These are phyloP conservation scores for Phytophthora tubulina DNA, from an alignment of 352 stramenopile species.

Conservation along the genomic window DNA sequence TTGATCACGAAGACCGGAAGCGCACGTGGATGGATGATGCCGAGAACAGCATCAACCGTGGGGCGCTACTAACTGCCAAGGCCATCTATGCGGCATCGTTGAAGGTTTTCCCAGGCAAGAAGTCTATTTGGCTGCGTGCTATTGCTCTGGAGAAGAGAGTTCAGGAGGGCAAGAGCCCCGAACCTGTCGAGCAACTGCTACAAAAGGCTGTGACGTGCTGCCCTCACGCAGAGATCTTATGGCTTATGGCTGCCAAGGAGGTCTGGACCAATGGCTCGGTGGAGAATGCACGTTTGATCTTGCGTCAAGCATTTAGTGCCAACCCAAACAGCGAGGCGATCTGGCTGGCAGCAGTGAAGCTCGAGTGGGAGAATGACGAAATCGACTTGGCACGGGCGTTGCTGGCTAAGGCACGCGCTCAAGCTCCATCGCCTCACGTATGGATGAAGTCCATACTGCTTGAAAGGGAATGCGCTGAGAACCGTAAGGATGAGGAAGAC, in stretches of 20 bases:
- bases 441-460: slow-evolving; percentile 99
- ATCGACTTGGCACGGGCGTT: slow-evolving; percentile 92
- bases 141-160: slow-evolving; percentile 97
- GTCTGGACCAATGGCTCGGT: slow-evolving; percentile 96
- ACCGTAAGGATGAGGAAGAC: slow-evolving; percentile 71
- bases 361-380: slow-evolving; percentile 99
- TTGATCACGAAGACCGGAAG: slow-evolving; percentile 96
- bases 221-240: slow-evolving; percentile 96
- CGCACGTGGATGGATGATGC: slow-evolving; percentile 98
- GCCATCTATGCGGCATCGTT: slow-evolving; percentile 96
- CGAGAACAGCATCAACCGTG: slow-evolving; percentile 88
- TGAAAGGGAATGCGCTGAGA: slow-evolving; percentile 89
- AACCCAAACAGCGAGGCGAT: slow-evolving; percentile 97
- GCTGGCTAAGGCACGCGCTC: slow-evolving; percentile 76
- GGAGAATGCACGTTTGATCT: slow-evolving; percentile 92
- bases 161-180: slow-evolving; percentile 77
- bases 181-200: slow-evolving; percentile 90
- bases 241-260: slow-evolving; percentile 98
- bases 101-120: slow-evolving; percentile 91
- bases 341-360: slow-evolving; percentile 97
- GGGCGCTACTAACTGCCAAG: slow-evolving; percentile 92
- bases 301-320: slow-evolving; percentile 96
- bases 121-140: slow-evolving; percentile 96
- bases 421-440: slow-evolving; percentile 92
- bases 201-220: slow-evolving; percentile 94